Evolutionary conservation across 2,329 filamentous ascomycete species (phyloP), one percentile per base, ranked within the genome.

Genomic region (Cladosporium colombiae): DNA sequence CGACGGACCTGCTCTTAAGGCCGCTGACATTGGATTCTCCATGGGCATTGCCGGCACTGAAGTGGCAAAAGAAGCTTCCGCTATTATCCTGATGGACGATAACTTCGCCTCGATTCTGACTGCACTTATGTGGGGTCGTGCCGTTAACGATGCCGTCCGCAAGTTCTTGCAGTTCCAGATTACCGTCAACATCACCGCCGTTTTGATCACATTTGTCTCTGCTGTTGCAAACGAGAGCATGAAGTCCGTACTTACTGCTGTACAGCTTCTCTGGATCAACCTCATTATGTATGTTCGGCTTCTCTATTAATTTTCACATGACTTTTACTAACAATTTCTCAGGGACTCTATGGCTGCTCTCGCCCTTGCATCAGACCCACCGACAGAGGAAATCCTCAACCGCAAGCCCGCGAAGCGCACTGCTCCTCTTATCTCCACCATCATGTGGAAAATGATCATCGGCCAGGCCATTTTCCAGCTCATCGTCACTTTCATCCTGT

Each of bases 391-490:
- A 70, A 89, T 97, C 29, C 81, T 97, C 61, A 83, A 96, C 72
- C 88, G 93, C 65, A 92, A 92, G 78, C 91, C 91, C 1, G 88
- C 91, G 66, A 85, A 88, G 2, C 93, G 92, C 74, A 89, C 86
- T 25, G 89, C 89, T 5, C 84, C 89, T 1, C 82, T 94, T 5
- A 95, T 98, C 72, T 96, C 92, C 1, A 82, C 90, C 37, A 94
- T 90, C n/a, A 98, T 98, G 94, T 96, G 94, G 94, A 98, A 98
- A 83, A 98, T 98, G 94, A 97, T 98, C 68, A 85, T 97, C 55
- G 94, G 93, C 2, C 93, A 98, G 78, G 88, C 93, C 2, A 84
- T 97, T 66, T 98, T 95, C 78, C 93, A 98, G 78, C 86, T 98
- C 0, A 83, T 83, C 5, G 87, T 89, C 23, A 90, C 93, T 0